phyloP scores from a whole-genome alignment of 2,329 filamentous ascomycete genomes.

The Diaporthe citrichinensis region DNA sequence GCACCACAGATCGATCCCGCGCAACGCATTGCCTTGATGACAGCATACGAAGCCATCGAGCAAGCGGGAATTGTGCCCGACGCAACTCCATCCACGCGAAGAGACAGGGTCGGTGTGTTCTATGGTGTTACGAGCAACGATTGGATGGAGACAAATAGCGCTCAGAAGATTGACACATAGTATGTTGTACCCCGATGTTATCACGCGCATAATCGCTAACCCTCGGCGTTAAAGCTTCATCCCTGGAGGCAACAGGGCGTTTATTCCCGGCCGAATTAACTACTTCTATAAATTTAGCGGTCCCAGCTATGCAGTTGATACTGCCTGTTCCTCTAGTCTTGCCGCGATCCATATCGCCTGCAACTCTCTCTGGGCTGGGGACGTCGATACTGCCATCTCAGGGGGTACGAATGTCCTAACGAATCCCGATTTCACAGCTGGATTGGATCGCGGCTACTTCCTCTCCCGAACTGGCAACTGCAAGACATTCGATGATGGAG shows the following conservation, averaged over 20 bases:
- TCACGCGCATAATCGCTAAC: not conserved
- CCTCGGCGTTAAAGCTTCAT: slow-evolving; percentile 57
- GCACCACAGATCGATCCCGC: slow-evolving; percentile 38
- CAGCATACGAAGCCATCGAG: slow-evolving; percentile 39
- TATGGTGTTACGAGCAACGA: slow-evolving; percentile 73
- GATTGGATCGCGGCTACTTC: slow-evolving; percentile 74
- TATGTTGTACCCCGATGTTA: not conserved
- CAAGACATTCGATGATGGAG: slow-evolving; percentile 50
- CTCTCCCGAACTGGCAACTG: slow-evolving; percentile 60
- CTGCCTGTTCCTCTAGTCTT: slow-evolving; percentile 55
- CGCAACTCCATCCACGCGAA: slow-evolving; percentile 42
- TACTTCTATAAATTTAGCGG: slow-evolving; percentile 54
- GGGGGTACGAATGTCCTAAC: slow-evolving; percentile 74
- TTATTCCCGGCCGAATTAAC: slow-evolving; percentile 53
- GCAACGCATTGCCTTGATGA: slow-evolving; percentile 35
- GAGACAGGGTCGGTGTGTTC: slow-evolving; percentile 73
- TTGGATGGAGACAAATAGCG: slow-evolving; percentile 72
- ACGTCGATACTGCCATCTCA: slow-evolving; percentile 74
- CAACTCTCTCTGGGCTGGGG: slow-evolving; percentile 70
- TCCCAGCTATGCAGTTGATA: slow-evolving; percentile 54
- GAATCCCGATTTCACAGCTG: slow-evolving; percentile 74
- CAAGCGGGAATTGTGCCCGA: slow-evolving; percentile 61
- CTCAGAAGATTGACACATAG: slow-evolving; percentile 52
- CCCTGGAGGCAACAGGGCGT: slow-evolving; percentile 48
- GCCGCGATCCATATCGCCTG: slow-evolving; percentile 57